Percentiles rank a stretch among this genome's conserved stretches.
These are phyloP conservation scores for Orbilia javanica DNA, from an alignment of 2,329 filamentous ascomycete species.

Conservation along the genomic window DNA sequence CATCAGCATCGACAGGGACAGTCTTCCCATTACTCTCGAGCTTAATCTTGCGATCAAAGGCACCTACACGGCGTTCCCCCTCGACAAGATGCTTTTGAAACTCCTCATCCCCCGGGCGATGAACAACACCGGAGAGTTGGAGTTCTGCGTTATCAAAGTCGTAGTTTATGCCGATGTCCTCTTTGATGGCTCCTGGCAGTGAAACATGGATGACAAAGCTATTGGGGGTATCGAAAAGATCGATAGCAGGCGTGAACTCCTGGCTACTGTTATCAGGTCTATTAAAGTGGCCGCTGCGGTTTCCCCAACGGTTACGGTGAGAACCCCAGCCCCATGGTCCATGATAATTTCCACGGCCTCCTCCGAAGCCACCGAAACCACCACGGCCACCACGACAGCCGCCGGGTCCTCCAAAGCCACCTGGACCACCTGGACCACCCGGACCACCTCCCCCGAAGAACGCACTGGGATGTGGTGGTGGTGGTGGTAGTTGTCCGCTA, in stretches of 20 bases:
- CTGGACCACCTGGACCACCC: slow-evolving; percentile 36
- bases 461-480: slow-evolving; percentile 35
- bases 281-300: slow-evolving; percentile 24
- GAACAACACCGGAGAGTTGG: slow-evolving; percentile 60
- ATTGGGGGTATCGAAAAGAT: slow-evolving; percentile 60
- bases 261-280: slow-evolving; percentile 26
- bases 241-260: slow-evolving; percentile 59
- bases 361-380: slow-evolving; percentile 38
- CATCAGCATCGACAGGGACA: slow-evolving; percentile 56
- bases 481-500: slow-evolving; percentile 18
- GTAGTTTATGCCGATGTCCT: slow-evolving; percentile 61
- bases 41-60: slow-evolving; percentile 60
- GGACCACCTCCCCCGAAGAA: slow-evolving; percentile 38
- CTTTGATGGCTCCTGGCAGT: slow-evolving; percentile 59
- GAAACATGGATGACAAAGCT: slow-evolving; percentile 60
- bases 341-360: slow-evolving; percentile 48
- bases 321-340: slow-evolving; percentile 56
- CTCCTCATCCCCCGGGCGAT: slow-evolving; percentile 60
- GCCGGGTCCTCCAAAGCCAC: slow-evolving; percentile 27
- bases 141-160: slow-evolving; percentile 60
- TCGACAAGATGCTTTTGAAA: slow-evolving; percentile 59
- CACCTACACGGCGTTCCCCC: slow-evolving; percentile 54
- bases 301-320: slow-evolving; percentile 46
- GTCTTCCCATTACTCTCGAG: slow-evolving; percentile 55
- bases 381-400: slow-evolving; percentile 40